phyloP scores from a whole-genome alignment of 2,329 filamentous ascomycete genomes.

The Juglanconis oblonga region DNA sequence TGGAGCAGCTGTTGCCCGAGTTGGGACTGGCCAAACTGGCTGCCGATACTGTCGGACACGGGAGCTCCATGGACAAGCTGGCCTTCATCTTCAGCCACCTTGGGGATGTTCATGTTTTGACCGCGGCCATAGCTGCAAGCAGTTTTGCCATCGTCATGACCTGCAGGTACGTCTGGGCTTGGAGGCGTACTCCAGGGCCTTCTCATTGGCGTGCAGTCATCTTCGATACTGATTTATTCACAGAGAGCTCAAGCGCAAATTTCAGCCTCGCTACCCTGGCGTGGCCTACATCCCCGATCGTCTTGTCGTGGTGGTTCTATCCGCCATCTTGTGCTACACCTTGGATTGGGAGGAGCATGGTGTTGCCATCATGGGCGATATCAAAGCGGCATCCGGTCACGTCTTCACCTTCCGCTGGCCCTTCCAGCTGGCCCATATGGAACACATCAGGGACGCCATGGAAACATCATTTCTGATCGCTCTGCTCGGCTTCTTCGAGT shows the following conservation, averaged over 20 bases:
- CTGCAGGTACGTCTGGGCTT: slow-evolving; percentile 58
- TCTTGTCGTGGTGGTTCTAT: slow-evolving; percentile 82
- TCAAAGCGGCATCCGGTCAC: slow-evolving; percentile 70
- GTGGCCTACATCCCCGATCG: slow-evolving; percentile 91
- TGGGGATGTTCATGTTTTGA: slow-evolving; percentile 67
- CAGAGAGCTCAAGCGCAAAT: slow-evolving; percentile 74
- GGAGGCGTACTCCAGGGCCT: background rate
- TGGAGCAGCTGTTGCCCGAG: slow-evolving; percentile 91
- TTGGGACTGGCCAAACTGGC: slow-evolving; percentile 71
- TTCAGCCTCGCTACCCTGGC: slow-evolving; percentile 75
- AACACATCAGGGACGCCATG: slow-evolving; percentile 81
- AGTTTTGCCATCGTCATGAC: slow-evolving; percentile 89
- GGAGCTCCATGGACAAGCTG: slow-evolving; percentile 83
- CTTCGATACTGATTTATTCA: background rate
- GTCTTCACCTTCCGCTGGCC: slow-evolving; percentile 83
- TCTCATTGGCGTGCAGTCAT: slow-evolving; percentile 4
- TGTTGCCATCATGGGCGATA: slow-evolving; percentile 77
- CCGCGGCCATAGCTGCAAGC: slow-evolving; percentile 70
- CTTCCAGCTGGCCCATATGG: slow-evolving; percentile 72
- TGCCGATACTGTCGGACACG: slow-evolving; percentile 66
- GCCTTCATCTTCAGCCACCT: slow-evolving; percentile 71
- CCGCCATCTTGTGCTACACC: slow-evolving; percentile 73
- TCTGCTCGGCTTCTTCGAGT: slow-evolving; percentile 97
- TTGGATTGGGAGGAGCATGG: slow-evolving; percentile 78
- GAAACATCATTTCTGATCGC: slow-evolving; percentile 91